Evolutionary conservation across 345 rosid species (phyloP).

Genomic region (Aquilaria yunnanensis): DNA sequence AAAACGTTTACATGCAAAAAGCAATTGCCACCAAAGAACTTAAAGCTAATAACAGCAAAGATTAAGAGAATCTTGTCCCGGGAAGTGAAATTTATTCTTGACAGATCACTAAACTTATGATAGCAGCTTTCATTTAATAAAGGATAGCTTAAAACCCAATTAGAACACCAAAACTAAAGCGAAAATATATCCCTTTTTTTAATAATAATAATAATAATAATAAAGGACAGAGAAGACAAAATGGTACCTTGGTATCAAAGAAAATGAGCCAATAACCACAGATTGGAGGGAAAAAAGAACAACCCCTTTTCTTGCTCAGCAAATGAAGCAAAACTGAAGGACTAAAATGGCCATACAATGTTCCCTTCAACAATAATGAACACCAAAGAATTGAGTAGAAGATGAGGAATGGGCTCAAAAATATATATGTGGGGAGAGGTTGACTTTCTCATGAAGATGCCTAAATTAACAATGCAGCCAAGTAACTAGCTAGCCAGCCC

Average conservation of each 20-base stretch:
- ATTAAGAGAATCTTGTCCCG: no score
- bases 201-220: neutral
- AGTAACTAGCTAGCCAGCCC: slow-evolving; percentile 11
- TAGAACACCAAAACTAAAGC: no score
- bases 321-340: slow-evolving; percentile 32
- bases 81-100: no score
- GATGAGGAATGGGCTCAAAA: neutral
- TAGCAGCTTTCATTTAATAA: no score
- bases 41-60: no score
- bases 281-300: neutral
- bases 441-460: slow-evolving; percentile 51
- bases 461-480: slow-evolving; percentile 48
- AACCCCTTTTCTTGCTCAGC: slow-evolving; percentile 37
- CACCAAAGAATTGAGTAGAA: slow-evolving; percentile 13
- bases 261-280: slow-evolving; percentile 13
- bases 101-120: no score
- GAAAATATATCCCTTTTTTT: no score
- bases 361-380: slow-evolving; percentile 4
- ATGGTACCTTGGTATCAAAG: slow-evolving; percentile 25
- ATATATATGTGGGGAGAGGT: slow-evolving; percentile 18
- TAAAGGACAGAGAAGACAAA: neutral
- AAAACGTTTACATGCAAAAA: no score
- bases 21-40: no score
- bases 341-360: neutral
- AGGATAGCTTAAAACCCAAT: no score